Evolutionary conservation across 1,284 basidiomycete species (phyloP).

Genomic region (Sanghuangporus baumii): DNA sequence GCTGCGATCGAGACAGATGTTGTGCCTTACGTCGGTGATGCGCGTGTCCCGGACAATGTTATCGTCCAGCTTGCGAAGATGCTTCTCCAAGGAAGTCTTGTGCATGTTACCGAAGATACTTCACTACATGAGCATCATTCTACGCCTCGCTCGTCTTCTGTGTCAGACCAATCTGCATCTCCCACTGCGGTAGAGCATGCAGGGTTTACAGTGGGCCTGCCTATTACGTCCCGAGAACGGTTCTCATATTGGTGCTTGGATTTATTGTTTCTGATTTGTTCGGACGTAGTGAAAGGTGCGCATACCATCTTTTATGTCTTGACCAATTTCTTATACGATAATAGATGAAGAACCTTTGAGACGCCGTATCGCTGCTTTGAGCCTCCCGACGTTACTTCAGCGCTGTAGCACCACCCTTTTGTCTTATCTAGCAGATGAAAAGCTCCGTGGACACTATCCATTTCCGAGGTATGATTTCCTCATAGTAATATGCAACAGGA

Average conservation of each 20-base stretch:
- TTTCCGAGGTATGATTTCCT: constrained; percentile 62
- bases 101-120: constrained; percentile 46
- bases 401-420: constrained; percentile 67
- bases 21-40: constrained; percentile 67
- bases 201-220: constrained; percentile 58
- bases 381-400: constrained; percentile 63
- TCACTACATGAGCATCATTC: constrained; percentile 20
- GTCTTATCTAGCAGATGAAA: constrained; percentile 77
- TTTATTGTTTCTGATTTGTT: constrained; percentile 77
- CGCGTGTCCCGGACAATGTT: constrained; percentile 68
- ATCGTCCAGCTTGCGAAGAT: constrained; percentile 67
- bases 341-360: constrained; percentile 56
- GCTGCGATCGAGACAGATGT: constrained; percentile 75
- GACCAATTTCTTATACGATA: not conserved
- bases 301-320: constrained; percentile 3
- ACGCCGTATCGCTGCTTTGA: constrained; percentile 63
- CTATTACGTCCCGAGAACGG: constrained; percentile 66
- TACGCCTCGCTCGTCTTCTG: constrained; percentile 16
- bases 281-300: constrained; percentile 54
- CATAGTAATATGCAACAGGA: constrained; percentile 3
- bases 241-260: constrained; percentile 96
- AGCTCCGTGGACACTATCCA: constrained; percentile 76
- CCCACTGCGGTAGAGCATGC: constrained; percentile 32
- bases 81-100: constrained; percentile 68
- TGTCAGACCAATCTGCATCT: constrained; percentile 21